Percentiles rank a stretch among this genome's conserved stretches.
These are phyloP conservation scores for Phytopythium vexans DNA, from an alignment of 352 stramenopile species.

Conservation along the genomic window DNA sequence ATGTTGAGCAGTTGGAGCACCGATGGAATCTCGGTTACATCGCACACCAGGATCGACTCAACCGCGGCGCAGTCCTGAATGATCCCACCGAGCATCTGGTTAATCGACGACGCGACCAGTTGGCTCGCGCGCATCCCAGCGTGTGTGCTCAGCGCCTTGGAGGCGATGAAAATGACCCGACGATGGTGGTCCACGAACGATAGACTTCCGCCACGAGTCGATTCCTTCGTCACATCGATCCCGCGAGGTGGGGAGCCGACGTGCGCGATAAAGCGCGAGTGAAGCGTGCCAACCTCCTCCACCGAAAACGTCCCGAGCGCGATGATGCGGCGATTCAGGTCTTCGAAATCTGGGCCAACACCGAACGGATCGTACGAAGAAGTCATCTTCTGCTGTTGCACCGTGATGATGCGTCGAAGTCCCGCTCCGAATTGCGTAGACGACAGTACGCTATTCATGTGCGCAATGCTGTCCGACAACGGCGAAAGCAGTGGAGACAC, in stretches of 20 bases:
- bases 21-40: constrained; percentile 41
- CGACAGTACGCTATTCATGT: constrained; percentile 47
- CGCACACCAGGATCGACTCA: constrained; percentile 61
- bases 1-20: constrained; percentile 60
- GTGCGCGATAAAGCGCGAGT: constrained; percentile 64
- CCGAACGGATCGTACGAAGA: constrained; percentile 37
- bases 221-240: constrained; percentile 63
- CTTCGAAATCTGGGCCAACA: constrained; percentile 54
- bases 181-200: constrained; percentile 48
- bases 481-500: background rate
- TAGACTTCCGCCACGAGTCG: constrained; percentile 38
- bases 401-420: constrained; percentile 63
- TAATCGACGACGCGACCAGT: constrained; percentile 63
- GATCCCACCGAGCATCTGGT: constrained; percentile 59
- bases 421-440: constrained; percentile 56
- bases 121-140: constrained; percentile 43
- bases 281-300: constrained; percentile 41
- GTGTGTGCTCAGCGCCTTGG: constrained; percentile 1
- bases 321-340: constrained; percentile 58
- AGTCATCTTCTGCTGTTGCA: constrained; percentile 55
- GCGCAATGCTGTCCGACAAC: constrained; percentile 28
- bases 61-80: constrained; percentile 61
- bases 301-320: constrained; percentile 43
- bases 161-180: constrained; percentile 39
- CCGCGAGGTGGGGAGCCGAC: constrained; percentile 39